Evolutionary conservation across 495 filamentous ascomycete species (phyloP).

Genomic region (Talaromyces ruber): DNA sequence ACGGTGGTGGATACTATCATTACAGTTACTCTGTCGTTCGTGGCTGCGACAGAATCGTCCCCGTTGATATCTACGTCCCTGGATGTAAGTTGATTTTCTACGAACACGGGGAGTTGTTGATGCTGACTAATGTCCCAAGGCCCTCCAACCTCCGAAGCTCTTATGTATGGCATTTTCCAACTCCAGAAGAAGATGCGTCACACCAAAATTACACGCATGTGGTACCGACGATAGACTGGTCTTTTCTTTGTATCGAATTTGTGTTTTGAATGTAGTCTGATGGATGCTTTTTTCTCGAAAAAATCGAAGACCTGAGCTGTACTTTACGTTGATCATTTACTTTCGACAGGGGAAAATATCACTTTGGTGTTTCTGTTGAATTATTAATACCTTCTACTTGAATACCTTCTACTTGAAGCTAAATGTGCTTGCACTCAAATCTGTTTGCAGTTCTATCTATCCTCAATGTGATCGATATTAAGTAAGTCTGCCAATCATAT

Average conservation of each 20-base stretch:
- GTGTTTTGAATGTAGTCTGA: conserved; percentile 4
- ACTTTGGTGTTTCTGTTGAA: not conserved
- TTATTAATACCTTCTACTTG: not conserved
- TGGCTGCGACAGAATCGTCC: conserved; percentile 89
- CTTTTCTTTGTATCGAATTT: not conserved
- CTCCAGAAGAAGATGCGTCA: conserved; percentile 90
- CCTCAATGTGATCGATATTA: not conserved
- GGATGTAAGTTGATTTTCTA: conserved; percentile 47
- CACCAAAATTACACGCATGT: conserved; percentile 51
- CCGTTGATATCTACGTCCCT: conserved; percentile 95
- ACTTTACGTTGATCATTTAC: not conserved
- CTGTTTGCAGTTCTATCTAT: not conserved
- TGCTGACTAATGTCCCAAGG: conserved; percentile 20
- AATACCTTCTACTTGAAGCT: not conserved
- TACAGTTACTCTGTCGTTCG: conserved; percentile 91
- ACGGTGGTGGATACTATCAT: conserved; percentile 95
- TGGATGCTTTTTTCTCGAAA: not conserved
- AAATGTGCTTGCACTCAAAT: not conserved
- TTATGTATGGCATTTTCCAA: conserved; percentile 94
- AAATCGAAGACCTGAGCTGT: not conserved
- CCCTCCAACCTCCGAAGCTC: conserved; percentile 82
- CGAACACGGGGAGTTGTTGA: not conserved
- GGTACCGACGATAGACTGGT: conserved; percentile 30
- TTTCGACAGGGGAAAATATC: not conserved
- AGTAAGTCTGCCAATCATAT: not conserved